Evolutionary conservation across 2,329 filamentous ascomycete species (phyloP).

Genomic region (Didymella sp.): DNA sequence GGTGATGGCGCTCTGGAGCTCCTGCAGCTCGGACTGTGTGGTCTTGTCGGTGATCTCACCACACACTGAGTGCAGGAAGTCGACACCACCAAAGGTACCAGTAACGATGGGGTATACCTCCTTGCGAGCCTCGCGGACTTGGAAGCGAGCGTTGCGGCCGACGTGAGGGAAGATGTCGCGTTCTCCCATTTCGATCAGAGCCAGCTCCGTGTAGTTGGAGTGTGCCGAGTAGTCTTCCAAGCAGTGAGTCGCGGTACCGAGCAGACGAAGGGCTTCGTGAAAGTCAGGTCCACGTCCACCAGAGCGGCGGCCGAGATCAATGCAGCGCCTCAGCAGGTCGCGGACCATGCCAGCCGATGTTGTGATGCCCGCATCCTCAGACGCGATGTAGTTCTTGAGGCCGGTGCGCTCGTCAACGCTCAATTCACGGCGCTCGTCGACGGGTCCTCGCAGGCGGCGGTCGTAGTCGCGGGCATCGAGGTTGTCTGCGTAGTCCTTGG

Average conservation of each 20-base stretch:
- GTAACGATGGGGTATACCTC: slow-evolving; percentile 83
- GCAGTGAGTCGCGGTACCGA: slow-evolving; percentile 90
- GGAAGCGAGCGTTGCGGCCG: slow-evolving; percentile 74
- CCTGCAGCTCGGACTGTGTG: slow-evolving; percentile 87
- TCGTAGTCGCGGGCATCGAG: slow-evolving; percentile 85
- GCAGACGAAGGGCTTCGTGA: slow-evolving; percentile 82
- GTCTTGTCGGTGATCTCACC: slow-evolving; percentile 84
- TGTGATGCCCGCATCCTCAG: slow-evolving; percentile 77
- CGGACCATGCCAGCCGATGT: slow-evolving; percentile 82
- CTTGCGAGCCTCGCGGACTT: slow-evolving; percentile 69
- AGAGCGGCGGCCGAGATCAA: slow-evolving; percentile 82
- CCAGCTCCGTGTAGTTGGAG: slow-evolving; percentile 90
- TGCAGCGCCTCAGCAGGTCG: slow-evolving; percentile 73
- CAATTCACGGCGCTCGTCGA: slow-evolving; percentile 81
- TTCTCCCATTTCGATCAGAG: slow-evolving; percentile 85
- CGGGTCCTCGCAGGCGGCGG: slow-evolving; percentile 76
- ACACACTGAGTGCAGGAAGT: slow-evolving; percentile 89
- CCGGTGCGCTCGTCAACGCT: slow-evolving; percentile 71
- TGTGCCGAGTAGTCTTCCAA: slow-evolving; percentile 90
- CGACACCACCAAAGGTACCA: slow-evolving; percentile 92
- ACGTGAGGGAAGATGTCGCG: slow-evolving; percentile 84
- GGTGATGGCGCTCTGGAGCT: slow-evolving; percentile 82
- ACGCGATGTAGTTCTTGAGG: slow-evolving; percentile 94
- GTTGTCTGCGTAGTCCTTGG: slow-evolving; percentile 81
- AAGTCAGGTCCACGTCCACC: slow-evolving; percentile 76